Percentiles rank a stretch among this genome's conserved stretches.
phyloP scores from a whole-genome alignment of 2,329 filamentous ascomycete species.

The Colletotrichum abscissum region DNA sequence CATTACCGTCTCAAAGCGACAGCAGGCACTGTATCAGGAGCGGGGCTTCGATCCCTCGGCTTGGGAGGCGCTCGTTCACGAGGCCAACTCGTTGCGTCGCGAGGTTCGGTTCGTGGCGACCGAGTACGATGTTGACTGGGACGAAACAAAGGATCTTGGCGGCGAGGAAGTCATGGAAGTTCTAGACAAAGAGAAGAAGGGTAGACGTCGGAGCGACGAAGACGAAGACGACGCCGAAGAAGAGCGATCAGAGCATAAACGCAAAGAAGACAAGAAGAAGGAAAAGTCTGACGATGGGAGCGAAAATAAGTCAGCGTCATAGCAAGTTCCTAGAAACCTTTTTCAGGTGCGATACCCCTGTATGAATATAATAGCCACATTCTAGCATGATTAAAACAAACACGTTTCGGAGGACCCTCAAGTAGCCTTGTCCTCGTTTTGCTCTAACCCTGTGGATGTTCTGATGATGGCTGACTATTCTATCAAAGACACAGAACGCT shows the following conservation, averaged over 20 bases:
- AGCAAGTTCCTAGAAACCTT: background rate
- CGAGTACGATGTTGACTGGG: conserved; percentile 93
- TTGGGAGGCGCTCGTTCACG: conserved; percentile 84
- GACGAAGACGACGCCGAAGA: conserved; percentile 53
- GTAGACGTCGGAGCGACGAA: conserved; percentile 47
- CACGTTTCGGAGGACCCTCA: background rate
- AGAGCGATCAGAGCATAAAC: conserved; percentile 47
- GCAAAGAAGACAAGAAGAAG: conserved; percentile 42
- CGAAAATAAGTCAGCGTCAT: conserved; percentile 13
- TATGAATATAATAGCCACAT: background rate
- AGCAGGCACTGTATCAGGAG: conserved; percentile 79
- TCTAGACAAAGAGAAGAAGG: conserved; percentile 63
- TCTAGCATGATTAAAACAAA: background rate
- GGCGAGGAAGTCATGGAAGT: conserved; percentile 72
- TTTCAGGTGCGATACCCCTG: conserved; percentile 7
- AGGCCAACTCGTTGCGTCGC: conserved; percentile 79
- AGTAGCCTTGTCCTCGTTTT: background rate
- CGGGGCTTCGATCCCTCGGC: conserved; percentile 79
- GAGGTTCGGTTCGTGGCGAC: conserved; percentile 85
- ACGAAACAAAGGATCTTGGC: conserved; percentile 79
- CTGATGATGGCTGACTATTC: background rate
- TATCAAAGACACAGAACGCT: background rate
- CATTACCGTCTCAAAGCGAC: conserved; percentile 83
- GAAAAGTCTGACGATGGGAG: conserved; percentile 40
- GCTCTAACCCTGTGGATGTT: background rate